Evolutionary conservation across 2,329 filamentous ascomycete species (phyloP).

Genomic region (Aureobasidium subglaciale): DNA sequence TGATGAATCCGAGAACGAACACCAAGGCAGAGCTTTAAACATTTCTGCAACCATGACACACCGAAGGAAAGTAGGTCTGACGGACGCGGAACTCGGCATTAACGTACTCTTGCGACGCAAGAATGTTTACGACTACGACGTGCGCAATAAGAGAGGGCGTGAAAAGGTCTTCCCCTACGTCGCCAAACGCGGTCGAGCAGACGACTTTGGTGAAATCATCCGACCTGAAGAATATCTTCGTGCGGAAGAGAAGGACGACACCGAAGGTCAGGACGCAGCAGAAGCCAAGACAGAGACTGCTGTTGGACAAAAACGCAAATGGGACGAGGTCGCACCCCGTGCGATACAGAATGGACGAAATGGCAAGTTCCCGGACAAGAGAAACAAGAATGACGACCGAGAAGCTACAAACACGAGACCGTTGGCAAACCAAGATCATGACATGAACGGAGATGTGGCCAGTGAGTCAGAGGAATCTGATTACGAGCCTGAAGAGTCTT

Average conservation of each 20-base stretch:
- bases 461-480: constrained; percentile 45
- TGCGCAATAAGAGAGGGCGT: constrained; percentile 81
- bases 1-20: constrained; percentile 81
- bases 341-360: constrained; percentile 5
- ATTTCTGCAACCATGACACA: constrained; percentile 80
- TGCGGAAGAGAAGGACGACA: constrained; percentile 80
- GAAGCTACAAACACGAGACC: constrained; percentile 24
- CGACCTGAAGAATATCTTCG: constrained; percentile 88
- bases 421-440: constrained; percentile 18
- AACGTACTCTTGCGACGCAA: constrained; percentile 85
- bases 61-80: constrained; percentile 78
- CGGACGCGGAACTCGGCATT: constrained; percentile 83
- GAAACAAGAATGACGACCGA: constrained; percentile 26
- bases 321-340: constrained; percentile 60
- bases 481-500: constrained; percentile 44
- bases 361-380: constrained; percentile 32
- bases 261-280: constrained; percentile 57
- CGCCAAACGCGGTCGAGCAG: constrained; percentile 67
- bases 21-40: constrained; percentile 87
- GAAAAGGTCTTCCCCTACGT: constrained; percentile 90
- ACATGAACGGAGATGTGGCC: constrained; percentile 22
- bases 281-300: constrained; percentile 41
- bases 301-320: constrained; percentile 88
- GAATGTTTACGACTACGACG: constrained; percentile 87
- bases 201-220: constrained; percentile 92